Percentiles rank a stretch among this genome's conserved stretches.
phyloP scores from a whole-genome alignment of 345 rosid species.

The Populus tremula region DNA sequence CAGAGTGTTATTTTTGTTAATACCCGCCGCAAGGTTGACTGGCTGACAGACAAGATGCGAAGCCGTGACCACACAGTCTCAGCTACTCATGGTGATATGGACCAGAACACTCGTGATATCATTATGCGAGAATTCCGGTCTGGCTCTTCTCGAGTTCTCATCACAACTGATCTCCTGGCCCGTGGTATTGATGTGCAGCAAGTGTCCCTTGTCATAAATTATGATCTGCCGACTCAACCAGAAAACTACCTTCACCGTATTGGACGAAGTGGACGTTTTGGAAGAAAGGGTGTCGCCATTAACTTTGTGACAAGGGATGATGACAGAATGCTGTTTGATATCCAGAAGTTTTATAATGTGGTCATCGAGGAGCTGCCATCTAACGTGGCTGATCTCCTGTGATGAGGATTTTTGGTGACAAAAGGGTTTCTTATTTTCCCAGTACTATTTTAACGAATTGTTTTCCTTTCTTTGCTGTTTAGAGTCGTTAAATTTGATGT shows the following conservation, averaged over 20 bases:
- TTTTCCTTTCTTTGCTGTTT: neutral
- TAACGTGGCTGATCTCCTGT: conserved; percentile 50
- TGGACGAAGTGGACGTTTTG: conserved; percentile 51
- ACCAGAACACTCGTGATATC: conserved; percentile 53
- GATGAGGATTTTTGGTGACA: conserved; percentile 37
- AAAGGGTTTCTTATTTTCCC: conserved; percentile 31
- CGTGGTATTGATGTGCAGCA: conserved; percentile 58
- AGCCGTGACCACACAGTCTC: conserved; percentile 33
- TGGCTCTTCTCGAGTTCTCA: conserved; percentile 51
- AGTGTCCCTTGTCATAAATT: conserved; percentile 52
- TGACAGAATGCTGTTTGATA: conserved; percentile 46
- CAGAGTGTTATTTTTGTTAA: conserved; percentile 35
- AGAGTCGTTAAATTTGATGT: conserved; percentile 25
- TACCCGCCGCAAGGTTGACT: conserved; percentile 34
- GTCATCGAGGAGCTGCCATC: conserved; percentile 47
- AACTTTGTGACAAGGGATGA: conserved; percentile 44
- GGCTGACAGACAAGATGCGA: conserved; percentile 37
- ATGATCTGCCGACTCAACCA: conserved; percentile 51
- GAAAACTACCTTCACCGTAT: conserved; percentile 56
- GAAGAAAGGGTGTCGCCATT: conserved; percentile 53
- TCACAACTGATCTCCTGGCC: conserved; percentile 49
- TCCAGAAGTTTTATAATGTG: conserved; percentile 37
- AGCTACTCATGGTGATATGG: conserved; percentile 39
- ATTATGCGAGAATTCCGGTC: conserved; percentile 53
- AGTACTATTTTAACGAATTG: conserved; percentile 23